Percentiles rank a stretch among this genome's conserved stretches.
Evolutionary conservation across 371 early-diverging fungal genomes (phyloP).

Genomic region (Rhizopus sp.): DNA sequence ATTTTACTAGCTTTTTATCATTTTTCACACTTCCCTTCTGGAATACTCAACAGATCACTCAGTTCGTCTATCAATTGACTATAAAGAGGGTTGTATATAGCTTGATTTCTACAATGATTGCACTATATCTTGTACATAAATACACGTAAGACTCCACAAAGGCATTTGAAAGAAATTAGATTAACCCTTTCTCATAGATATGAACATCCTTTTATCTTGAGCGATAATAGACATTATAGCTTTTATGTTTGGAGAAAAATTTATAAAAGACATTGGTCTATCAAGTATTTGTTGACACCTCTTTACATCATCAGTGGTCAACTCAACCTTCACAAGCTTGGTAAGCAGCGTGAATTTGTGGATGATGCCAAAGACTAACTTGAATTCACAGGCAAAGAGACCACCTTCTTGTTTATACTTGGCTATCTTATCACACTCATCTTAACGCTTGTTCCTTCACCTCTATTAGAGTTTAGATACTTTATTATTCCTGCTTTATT

Average conservation of each 20-base stretch:
- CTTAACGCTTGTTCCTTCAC: slow-evolving; percentile 84
- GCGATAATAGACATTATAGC: slow-evolving; percentile 94
- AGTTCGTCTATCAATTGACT: not conserved
- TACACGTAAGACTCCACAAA: slow-evolving; percentile 56
- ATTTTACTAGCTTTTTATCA: slow-evolving; percentile 74
- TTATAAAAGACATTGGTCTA: slow-evolving; percentile 56
- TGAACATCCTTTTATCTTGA: slow-evolving; percentile 92
- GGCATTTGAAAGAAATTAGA: not conserved
- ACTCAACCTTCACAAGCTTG: slow-evolving; percentile 36
- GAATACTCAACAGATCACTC: slow-evolving; percentile 9
- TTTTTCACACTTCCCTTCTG: slow-evolving; percentile 41
- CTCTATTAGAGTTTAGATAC: slow-evolving; percentile 94
- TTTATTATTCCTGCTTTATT: slow-evolving; percentile 87
- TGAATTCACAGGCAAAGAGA: slow-evolving; percentile 32
- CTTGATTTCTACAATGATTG: not conserved
- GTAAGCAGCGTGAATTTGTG: slow-evolving; percentile 11
- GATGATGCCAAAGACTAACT: not conserved
- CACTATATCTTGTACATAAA: slow-evolving; percentile 36
- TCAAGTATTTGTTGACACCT: slow-evolving; percentile 70
- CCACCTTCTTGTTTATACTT: slow-evolving; percentile 44
- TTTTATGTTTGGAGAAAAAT: slow-evolving; percentile 93
- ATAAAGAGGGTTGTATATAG: slow-evolving; percentile 13
- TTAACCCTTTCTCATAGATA: slow-evolving; percentile 44
- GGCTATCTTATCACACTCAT: slow-evolving; percentile 51
- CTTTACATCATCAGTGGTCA: slow-evolving; percentile 60